Base-by-base conservation (phyloP, 306 rosid genomes). In the Prinsepia uniflora region DNA sequence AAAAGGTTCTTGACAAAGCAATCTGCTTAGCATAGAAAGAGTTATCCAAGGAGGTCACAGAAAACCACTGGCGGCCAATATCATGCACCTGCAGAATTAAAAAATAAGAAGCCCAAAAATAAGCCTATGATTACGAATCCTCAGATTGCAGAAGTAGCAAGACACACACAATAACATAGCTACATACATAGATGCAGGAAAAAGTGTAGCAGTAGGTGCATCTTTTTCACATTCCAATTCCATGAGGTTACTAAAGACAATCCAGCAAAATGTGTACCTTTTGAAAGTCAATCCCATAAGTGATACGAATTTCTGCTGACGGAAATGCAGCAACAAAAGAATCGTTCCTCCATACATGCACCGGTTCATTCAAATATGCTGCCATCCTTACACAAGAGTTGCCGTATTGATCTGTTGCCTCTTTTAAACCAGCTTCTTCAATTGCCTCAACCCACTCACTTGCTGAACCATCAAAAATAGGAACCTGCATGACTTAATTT, bases 401-500 rank as follows among this genome's bases (percentile, higher is more conserved):
- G 42, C 97, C 94, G 54, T 68, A 58, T 41, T 34, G 65, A 79
- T 85, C 88, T 43, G 54, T 73, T 65, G 98, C 94, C 79, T 72
- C 84, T 76, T 79, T 68, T 41, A 90, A 76, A 65, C 98, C 96
- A 60, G 80, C 94, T 80, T 83, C 81, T 42, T 80, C 82, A 73
- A 90, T 84, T 13, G 92, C 91, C 63, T 72, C 85, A 72, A 87
- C 86, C 98, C 98, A 93, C 78, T 84, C 87, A 62, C 82, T 81
- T 24, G 94, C 94, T 40, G 98, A 93, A 45, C 98, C 98, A 79
- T 90, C 98, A 72, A 93, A 79, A 61, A 93, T 90, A 18, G 98
- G 98, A 80, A 93, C 81, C 98, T 93, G 87, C 49, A 67, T 42
- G 9, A 72, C 62, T 54, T 30, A 34, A 74, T 64, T 59, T 20